Evolutionary conservation across 306 rosid genomes (phyloP).

Genomic region (cucumber (Cucumis sativus)): DNA sequence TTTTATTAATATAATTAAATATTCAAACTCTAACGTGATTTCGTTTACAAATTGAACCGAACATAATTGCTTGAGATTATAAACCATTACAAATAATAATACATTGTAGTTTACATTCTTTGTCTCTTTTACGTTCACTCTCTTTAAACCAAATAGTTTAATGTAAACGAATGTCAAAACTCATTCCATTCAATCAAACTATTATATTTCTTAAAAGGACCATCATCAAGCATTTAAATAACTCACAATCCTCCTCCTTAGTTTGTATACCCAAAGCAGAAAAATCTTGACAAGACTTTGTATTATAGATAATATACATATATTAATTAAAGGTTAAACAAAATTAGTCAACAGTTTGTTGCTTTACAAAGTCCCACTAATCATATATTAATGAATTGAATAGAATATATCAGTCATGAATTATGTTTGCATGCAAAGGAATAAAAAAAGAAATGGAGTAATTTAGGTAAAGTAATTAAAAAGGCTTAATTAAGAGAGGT

Average conservation of each 20-base stretch:
- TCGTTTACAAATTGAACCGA: no score
- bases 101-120: no score
- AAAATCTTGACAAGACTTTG: background rate
- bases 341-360: background rate
- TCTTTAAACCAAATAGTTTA: background rate
- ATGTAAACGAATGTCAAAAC: background rate
- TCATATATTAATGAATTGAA: background rate
- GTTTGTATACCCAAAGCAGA: background rate
- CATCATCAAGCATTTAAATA: background rate
- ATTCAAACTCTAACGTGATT: no score
- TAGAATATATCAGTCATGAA: background rate
- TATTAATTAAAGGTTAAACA: background rate
- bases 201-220: background rate
- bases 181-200: background rate
- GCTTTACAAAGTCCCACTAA: background rate
- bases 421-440: background rate
- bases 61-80: no score
- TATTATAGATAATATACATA: background rate
- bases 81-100: no score
- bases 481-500: background rate
- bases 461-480: background rate
- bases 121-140: no score
- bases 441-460: background rate
- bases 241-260: background rate
- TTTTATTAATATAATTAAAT: background rate